Conservation (phyloP, 2,329 filamentous ascomycete species). For the Stagonosporopsis cucurbitacearum region DNA sequence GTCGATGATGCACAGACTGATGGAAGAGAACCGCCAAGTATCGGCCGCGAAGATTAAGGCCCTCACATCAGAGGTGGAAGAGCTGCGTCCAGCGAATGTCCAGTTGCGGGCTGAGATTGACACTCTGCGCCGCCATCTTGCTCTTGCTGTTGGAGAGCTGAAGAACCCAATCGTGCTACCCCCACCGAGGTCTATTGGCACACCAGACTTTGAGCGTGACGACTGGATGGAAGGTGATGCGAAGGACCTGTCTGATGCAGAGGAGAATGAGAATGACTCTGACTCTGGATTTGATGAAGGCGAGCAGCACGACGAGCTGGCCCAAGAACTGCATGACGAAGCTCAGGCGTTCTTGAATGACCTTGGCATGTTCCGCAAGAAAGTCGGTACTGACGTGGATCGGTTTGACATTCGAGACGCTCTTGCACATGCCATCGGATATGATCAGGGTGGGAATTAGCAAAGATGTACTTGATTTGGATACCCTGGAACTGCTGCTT, state of each 20-base stretch:
- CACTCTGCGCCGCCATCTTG: constrained; percentile 83
- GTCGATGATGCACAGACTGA: constrained; percentile 86
- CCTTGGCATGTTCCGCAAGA: constrained; percentile 78
- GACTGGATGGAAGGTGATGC: constrained; percentile 38
- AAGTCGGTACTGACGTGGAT: constrained; percentile 81
- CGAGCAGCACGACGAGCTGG: constrained; percentile 58
- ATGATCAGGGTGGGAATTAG: constrained; percentile 14
- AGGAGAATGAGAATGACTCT: constrained; percentile 47
- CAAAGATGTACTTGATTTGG: neutral
- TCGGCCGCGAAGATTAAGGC: constrained; percentile 93
- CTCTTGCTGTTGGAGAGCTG: constrained; percentile 81
- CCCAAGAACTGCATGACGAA: constrained; percentile 75
- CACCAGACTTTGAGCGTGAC: constrained; percentile 43
- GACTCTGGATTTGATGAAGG: constrained; percentile 67
- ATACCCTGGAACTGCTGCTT: neutral
- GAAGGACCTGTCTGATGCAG: constrained; percentile 40
- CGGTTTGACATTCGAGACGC: constrained; percentile 58
- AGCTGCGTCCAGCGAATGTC: constrained; percentile 57
- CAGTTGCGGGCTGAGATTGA: constrained; percentile 77
- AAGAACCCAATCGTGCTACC: constrained; percentile 85
- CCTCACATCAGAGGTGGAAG: constrained; percentile 63
- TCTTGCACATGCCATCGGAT: constrained; percentile 22
- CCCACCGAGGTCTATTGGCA: constrained; percentile 36
- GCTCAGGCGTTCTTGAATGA: constrained; percentile 86
- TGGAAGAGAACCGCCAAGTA: constrained; percentile 92